Conservation (phyloP, 768 basidiomycete genomes). For the Rhodotorula sphaerocarpa region DNA sequence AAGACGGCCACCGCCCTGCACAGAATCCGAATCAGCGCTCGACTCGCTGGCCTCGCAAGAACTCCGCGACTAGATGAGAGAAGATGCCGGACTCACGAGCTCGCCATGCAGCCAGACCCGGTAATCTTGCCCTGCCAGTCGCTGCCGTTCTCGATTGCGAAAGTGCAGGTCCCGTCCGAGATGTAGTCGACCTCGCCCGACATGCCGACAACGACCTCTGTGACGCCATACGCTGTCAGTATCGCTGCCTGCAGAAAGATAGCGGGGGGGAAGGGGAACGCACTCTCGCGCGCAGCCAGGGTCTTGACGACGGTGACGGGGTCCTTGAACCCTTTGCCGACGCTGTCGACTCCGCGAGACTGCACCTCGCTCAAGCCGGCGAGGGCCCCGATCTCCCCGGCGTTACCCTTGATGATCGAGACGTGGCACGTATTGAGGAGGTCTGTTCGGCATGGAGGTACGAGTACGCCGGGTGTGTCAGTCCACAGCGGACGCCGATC, state of each 20-base stretch:
- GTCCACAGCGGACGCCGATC: too few relatives aligned
- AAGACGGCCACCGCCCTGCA: slow-evolving; percentile 64
- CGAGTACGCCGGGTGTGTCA: too few relatives aligned
- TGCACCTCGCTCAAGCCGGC: slow-evolving; percentile 67
- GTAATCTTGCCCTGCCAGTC: slow-evolving; percentile 68
- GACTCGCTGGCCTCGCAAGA: too few relatives aligned
- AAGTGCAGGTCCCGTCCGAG: slow-evolving; percentile 65
- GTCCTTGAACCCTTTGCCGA: slow-evolving; percentile 67
- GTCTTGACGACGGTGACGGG: slow-evolving; percentile 61
- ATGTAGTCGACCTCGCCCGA: slow-evolving; percentile 75
- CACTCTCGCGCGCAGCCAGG: slow-evolving; percentile 67
- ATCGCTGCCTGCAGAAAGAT: too few relatives aligned
- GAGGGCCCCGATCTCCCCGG: slow-evolving; percentile 73
- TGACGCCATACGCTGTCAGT: background rate
- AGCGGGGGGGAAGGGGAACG: slow-evolving; percentile 40
- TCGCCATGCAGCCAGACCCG: slow-evolving; percentile 71
- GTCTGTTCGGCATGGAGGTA: too few relatives aligned
- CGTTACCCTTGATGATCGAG: slow-evolving; percentile 89
- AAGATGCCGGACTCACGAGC: slow-evolving; percentile 10
- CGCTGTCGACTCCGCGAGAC: slow-evolving; percentile 76
- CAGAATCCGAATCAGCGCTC: background rate
- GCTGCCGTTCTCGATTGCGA: slow-evolving; percentile 68
- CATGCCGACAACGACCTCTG: slow-evolving; percentile 71
- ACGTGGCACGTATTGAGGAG: slow-evolving; percentile 35
- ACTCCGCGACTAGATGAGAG: too few relatives aligned